These are phyloP conservation scores for Aspergillus nanangensis DNA, from an alignment of 495 filamentous ascomycete species.

Conservation along the genomic window DNA sequence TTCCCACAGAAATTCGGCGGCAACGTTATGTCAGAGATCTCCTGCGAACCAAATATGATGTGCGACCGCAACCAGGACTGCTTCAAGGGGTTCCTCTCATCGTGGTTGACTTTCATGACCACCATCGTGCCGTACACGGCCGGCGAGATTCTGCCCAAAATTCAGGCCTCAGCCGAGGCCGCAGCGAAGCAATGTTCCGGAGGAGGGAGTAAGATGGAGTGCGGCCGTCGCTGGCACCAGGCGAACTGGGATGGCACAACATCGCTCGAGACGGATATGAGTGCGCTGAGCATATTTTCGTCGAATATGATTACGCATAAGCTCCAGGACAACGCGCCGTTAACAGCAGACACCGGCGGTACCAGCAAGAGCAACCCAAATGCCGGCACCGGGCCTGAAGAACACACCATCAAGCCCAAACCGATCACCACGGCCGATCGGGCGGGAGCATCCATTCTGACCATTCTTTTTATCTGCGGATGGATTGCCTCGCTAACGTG, in stretches of 20 bases:
- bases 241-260: slow-evolving; percentile 40
- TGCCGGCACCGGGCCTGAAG: slow-evolving; percentile 43
- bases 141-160: slow-evolving; percentile 50
- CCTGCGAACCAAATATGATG: slow-evolving; percentile 60
- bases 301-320: slow-evolving; percentile 45
- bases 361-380: slow-evolving; percentile 58
- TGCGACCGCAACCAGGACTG: slow-evolving; percentile 69
- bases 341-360: slow-evolving; percentile 57
- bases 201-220: slow-evolving; percentile 42
- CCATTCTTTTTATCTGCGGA: slow-evolving; percentile 49
- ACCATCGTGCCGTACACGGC: slow-evolving; percentile 62
- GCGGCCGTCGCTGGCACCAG: slow-evolving; percentile 50
- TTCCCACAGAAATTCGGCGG: slow-evolving; percentile 53
- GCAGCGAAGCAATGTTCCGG: slow-evolving; percentile 59
- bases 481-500: slow-evolving; percentile 47
- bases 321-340: slow-evolving; percentile 36
- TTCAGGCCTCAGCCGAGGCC: slow-evolving; percentile 52
- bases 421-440: slow-evolving; percentile 53
- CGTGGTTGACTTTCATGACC: slow-evolving; percentile 63
- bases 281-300: slow-evolving; percentile 52
- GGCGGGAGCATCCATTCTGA: slow-evolving; percentile 63
- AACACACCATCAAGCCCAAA: slow-evolving; percentile 17
- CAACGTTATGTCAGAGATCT: slow-evolving; percentile 60
- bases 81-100: slow-evolving; percentile 72
- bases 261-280: slow-evolving; percentile 57